These are phyloP conservation scores for Volvox reticuliferus DNA, from an alignment of 139 green algal species.

Conservation along the genomic window DNA sequence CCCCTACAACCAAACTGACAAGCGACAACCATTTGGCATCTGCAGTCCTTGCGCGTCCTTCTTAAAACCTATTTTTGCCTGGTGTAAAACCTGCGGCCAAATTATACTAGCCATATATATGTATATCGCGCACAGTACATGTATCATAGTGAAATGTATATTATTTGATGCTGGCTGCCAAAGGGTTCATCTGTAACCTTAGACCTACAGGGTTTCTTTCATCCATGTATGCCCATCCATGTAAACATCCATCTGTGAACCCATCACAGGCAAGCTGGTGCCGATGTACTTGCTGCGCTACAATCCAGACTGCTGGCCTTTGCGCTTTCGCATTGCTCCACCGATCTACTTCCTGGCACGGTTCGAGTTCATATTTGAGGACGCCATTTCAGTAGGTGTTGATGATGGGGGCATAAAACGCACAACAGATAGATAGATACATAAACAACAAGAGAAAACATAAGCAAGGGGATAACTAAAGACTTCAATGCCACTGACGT, in stretches of 20 bases:
- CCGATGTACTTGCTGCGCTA: constrained; percentile 27
- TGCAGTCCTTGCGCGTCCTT: too few relatives aligned
- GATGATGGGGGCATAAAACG: not conserved
- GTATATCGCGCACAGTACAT: too few relatives aligned
- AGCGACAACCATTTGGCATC: too few relatives aligned
- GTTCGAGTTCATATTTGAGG: constrained; percentile 49
- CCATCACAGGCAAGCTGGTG: constrained; percentile 25
- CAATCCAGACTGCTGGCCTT: constrained; percentile 18
- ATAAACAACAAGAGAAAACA: not conserved
- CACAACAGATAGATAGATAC: not conserved
- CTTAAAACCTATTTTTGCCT: too few relatives aligned
- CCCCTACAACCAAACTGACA: too few relatives aligned
- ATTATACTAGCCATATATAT: too few relatives aligned
- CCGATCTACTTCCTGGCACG: constrained; percentile 29
- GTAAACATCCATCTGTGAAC: not conserved
- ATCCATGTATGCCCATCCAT: not conserved
- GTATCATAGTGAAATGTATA: too few relatives aligned
- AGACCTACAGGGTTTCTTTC: not conserved
- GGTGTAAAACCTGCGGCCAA: too few relatives aligned
- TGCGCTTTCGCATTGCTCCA: constrained; percentile 1
- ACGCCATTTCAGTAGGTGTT: constrained; percentile 15
- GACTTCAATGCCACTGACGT: too few relatives aligned
- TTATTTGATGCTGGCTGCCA: not conserved
- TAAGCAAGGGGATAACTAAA: too few relatives aligned
- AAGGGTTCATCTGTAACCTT: not conserved